Percentiles rank a stretch among this genome's conserved stretches.
Evolutionary conservation across 1,284 basidiomycete species (phyloP).

Genomic region (Cryptococcus sp.): DNA sequence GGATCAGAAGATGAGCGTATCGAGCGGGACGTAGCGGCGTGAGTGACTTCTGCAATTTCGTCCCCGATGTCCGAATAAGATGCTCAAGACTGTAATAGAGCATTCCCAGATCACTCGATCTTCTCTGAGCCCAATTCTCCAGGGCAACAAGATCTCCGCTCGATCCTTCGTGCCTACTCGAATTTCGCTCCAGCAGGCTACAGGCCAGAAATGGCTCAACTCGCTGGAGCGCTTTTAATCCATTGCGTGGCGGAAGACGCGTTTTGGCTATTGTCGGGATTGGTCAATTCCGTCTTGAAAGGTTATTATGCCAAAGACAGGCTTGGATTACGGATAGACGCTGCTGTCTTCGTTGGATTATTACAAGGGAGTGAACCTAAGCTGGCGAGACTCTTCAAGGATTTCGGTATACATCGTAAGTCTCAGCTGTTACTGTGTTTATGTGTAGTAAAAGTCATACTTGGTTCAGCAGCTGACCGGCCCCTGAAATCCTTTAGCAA

Average conservation of each 20-base stretch:
- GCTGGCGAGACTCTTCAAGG: slow-evolving; percentile 63
- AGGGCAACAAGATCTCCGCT: slow-evolving; percentile 46
- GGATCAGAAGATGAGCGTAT: slow-evolving; percentile 62
- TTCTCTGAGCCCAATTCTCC: slow-evolving; percentile 36
- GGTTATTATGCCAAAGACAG: slow-evolving; percentile 73
- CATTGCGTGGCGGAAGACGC: slow-evolving; percentile 87
- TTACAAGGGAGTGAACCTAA: slow-evolving; percentile 68
- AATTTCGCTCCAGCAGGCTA: slow-evolving; percentile 67
- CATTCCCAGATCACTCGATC: slow-evolving; percentile 46
- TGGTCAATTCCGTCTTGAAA: slow-evolving; percentile 69
- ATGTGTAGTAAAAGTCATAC: neutral
- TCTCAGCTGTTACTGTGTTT: neutral
- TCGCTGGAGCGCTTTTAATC: slow-evolving; percentile 75
- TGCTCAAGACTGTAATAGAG: neutral
- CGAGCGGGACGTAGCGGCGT: slow-evolving; percentile 61
- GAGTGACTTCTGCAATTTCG: slow-evolving; percentile 12
- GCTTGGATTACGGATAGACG: slow-evolving; percentile 77
- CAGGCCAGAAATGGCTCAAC: slow-evolving; percentile 62
- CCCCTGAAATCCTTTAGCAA: slow-evolving; percentile 25
- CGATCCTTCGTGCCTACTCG: slow-evolving; percentile 44
- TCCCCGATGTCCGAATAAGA: neutral
- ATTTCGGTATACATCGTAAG: slow-evolving; percentile 56
- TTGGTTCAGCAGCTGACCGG: neutral
- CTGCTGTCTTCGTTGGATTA: slow-evolving; percentile 71
- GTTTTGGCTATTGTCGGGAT: slow-evolving; percentile 74